A percentile compares a stretch with the other conserved stretches of the same genome.
These are phyloP conservation scores for Drechmeria coniospora DNA, from an alignment of 2,329 filamentous ascomycete genomes.

Conservation along the genomic window DNA sequence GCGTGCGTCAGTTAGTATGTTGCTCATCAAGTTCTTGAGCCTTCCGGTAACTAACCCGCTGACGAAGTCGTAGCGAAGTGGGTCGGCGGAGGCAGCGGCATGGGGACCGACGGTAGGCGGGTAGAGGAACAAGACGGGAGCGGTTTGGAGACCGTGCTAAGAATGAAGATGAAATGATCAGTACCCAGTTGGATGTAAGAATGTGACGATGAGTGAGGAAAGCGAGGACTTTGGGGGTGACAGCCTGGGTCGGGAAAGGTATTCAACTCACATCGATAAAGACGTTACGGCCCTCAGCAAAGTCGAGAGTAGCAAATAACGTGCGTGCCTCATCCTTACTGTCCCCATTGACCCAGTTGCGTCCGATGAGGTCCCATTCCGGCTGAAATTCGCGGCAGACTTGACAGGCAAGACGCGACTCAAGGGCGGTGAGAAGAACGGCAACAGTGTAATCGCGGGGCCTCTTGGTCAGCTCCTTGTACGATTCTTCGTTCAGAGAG, in stretches of 20 bases:
- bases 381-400: slow-evolving; percentile 85
- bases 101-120: slow-evolving; percentile 70
- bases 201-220: background rate
- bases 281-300: slow-evolving; percentile 63
- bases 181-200: background rate
- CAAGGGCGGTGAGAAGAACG: slow-evolving; percentile 75
- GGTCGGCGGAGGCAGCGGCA: slow-evolving; percentile 52
- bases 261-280: slow-evolving; percentile 64
- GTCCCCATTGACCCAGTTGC: slow-evolving; percentile 78
- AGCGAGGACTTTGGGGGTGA: background rate
- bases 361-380: slow-evolving; percentile 78
- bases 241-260: too few relatives aligned
- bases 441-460: slow-evolving; percentile 75
- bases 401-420: slow-evolving; percentile 67
- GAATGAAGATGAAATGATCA: slow-evolving; percentile 1
- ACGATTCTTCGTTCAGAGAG: slow-evolving; percentile 63
- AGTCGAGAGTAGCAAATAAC: slow-evolving; percentile 77
- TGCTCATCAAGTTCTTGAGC: background rate
- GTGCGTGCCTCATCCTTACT: slow-evolving; percentile 56
- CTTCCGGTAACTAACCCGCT: slow-evolving; percentile 42
- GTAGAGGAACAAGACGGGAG: slow-evolving; percentile 78
- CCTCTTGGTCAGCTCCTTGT: slow-evolving; percentile 56
- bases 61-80: slow-evolving; percentile 73
- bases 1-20: slow-evolving; percentile 2
- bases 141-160: slow-evolving; percentile 84